A percentile compares a stretch with the other conserved stretches of the same genome.
phyloP scores from a whole-genome alignment of 345 rosid species.

The Excoecaria cochinchinensis region DNA sequence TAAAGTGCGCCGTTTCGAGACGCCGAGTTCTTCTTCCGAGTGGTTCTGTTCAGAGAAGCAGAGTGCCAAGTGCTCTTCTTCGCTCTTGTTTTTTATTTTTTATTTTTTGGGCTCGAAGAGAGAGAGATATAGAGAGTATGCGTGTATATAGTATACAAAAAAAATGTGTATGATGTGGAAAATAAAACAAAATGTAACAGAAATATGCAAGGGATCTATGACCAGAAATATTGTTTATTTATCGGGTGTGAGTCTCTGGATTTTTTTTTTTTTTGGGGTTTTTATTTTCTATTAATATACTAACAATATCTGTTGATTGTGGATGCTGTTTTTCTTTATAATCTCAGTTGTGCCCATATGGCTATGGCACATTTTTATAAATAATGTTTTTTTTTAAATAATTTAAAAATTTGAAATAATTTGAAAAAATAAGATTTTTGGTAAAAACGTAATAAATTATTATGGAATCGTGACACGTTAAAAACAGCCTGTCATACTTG shows the following conservation, averaged over 20 bases:
- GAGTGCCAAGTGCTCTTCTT: slow-evolving; percentile 23
- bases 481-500: too few species aligned
- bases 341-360: too few species aligned
- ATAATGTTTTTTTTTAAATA: neutral
- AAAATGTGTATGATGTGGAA: neutral
- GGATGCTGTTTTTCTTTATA: neutral
- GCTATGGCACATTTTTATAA: too few species aligned
- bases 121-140: neutral
- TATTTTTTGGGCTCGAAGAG: neutral
- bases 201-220: slow-evolving; percentile 7
- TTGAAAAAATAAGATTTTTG: too few species aligned
- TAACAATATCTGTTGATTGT: neutral
- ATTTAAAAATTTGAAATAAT: too few species aligned
- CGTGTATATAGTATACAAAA: neutral
- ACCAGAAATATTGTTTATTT: slow-evolving; percentile 15
- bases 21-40: slow-evolving; percentile 21
- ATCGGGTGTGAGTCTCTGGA: neutral
- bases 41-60: neutral
- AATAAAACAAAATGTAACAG: neutral
- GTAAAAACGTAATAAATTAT: too few species aligned
- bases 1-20: neutral
- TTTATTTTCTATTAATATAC: too few species aligned
- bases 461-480: too few species aligned
- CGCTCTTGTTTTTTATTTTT: neutral
- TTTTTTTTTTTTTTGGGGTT: neutral